Evolutionary conservation across 352 stramenopile genomes (phyloP).

Genomic region (Phytophthora megakarya): DNA sequence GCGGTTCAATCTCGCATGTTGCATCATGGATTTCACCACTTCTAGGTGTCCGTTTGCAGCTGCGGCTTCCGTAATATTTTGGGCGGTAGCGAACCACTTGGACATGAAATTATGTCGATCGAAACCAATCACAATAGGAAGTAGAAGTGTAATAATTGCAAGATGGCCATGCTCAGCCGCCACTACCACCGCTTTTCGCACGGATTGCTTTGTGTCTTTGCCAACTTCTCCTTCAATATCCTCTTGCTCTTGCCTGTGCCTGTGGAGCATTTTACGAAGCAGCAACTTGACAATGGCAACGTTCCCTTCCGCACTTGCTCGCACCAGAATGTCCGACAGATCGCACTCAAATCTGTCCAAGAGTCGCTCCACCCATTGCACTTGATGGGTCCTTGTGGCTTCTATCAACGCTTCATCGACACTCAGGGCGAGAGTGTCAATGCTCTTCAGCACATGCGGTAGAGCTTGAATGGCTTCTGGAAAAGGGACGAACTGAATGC

Average conservation of each 20-base stretch:
- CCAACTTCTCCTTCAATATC: not conserved
- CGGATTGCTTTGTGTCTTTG: not conserved
- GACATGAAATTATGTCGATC: not conserved
- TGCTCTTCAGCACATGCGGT: not conserved
- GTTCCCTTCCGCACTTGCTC: not conserved
- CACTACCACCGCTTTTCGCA: not conserved
- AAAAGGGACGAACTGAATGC: not conserved
- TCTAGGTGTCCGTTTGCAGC: not conserved
- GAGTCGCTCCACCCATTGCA: not conserved
- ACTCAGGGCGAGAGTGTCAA: not conserved
- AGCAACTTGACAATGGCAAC: not conserved
- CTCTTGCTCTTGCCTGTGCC: not conserved
- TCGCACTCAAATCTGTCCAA: not conserved
- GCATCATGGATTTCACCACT: constrained; percentile 4
- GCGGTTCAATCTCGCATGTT: not conserved
- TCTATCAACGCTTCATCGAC: not conserved
- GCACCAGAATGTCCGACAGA: not conserved
- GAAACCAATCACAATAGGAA: not conserved
- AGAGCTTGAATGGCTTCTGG: not conserved
- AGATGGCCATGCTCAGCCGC: constrained; percentile 10
- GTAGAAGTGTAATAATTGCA: not conserved
- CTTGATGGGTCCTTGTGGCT: not conserved
- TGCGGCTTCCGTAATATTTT: not conserved
- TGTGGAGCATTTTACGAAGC: not conserved
- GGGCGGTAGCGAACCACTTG: not conserved